Evolutionary conservation across 257 asterid genomes (phyloP).

Genomic region (Lycium ferocissimum): DNA sequence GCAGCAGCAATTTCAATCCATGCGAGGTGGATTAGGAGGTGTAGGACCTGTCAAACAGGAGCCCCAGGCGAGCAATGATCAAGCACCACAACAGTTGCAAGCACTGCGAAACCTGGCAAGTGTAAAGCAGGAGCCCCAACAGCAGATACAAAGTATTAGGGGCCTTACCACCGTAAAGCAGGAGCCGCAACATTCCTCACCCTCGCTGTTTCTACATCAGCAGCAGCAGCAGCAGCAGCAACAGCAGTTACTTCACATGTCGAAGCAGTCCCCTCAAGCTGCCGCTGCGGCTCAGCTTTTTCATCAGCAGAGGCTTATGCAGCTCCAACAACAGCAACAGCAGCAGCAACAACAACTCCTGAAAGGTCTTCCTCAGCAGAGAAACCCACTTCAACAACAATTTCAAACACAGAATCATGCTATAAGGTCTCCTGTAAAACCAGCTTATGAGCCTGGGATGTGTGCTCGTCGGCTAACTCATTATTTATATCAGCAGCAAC

Average conservation of each 20-base stretch:
- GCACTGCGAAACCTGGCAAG: slow-evolving; percentile 59
- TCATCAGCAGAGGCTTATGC: slow-evolving; percentile 85
- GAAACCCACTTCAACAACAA: slow-evolving; percentile 66
- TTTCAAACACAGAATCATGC: slow-evolving; percentile 70
- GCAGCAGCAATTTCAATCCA: slow-evolving; percentile 74
- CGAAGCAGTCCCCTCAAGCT: slow-evolving; percentile 68
- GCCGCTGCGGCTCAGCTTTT: slow-evolving; percentile 80
- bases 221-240: slow-evolving; percentile 58
- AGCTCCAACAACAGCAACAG: slow-evolving; percentile 73
- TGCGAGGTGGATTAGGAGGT: slow-evolving; percentile 69
- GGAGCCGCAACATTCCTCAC: slow-evolving; percentile 80
- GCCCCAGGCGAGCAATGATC: slow-evolving; percentile 66
- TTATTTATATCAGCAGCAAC: slow-evolving; percentile 97
- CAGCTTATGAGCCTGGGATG: slow-evolving; percentile 96
- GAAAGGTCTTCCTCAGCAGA: slow-evolving; percentile 83
- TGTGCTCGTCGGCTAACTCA: slow-evolving; percentile 93
- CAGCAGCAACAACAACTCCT: slow-evolving; percentile 87
- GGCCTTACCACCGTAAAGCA: slow-evolving; percentile 67
- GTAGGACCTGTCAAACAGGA: slow-evolving; percentile 72
- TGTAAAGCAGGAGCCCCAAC: slow-evolving; percentile 71
- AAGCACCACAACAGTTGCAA: slow-evolving; percentile 70
- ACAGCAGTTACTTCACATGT: slow-evolving; percentile 57
- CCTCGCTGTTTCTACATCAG: slow-evolving; percentile 74
- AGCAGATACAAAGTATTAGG: slow-evolving; percentile 68
- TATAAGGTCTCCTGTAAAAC: slow-evolving; percentile 65